Evolutionary conservation across 257 asterid genomes (phyloP), one percentile per base, ranked within the genome.

Genomic region (Nicotiana obtusifolia): DNA sequence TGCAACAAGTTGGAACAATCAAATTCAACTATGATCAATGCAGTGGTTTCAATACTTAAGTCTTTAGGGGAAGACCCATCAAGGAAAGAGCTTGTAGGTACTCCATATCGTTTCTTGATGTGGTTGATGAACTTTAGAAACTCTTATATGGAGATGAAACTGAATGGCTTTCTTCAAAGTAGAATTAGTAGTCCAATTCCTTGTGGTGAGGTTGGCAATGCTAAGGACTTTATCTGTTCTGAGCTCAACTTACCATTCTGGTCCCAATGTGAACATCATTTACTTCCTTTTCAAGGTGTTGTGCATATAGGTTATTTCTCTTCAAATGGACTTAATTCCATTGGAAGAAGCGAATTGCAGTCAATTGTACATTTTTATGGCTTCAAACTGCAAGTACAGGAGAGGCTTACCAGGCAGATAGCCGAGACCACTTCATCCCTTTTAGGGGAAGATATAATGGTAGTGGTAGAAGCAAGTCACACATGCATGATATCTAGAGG

Each of bases 401-500:
- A 95, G 85, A 92, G 97, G 92, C 92, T 95, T 57, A 92, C 97
- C 1, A 89, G 97, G 59, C 97, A 95, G 88, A 88, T 95, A 82
- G 99, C 97, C 0, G 98, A 95, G 89, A 87, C 92, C 0, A 94
- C 85, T 44, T 87, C 97, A 2, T 83, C 93, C 1, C 33, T 91
- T 57, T 69, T 92, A 78, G 98, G 99, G 14, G 99, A 89, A 76
- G 97, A 92, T 71, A 91, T 92, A 54, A 91, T 92, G 77, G 97
- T 93, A 61, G 95, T 95, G 5, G 95, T 89, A 6, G 99, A 93
- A 84, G 99, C 98, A 56, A 90, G 80, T 64, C 99, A 95, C 77
- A 95, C 94, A 19, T 95, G 98, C 82, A 93, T 93, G 99, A 92
- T 95, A 44, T 86, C 99, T 57, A 85, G 98, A 78, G 99, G 98